Percentiles rank a stretch among this genome's conserved stretches.
These are phyloP conservation scores for Kazachstania bromeliacearum DNA, from an alignment of 805 yeast species.

Conservation along the genomic window DNA sequence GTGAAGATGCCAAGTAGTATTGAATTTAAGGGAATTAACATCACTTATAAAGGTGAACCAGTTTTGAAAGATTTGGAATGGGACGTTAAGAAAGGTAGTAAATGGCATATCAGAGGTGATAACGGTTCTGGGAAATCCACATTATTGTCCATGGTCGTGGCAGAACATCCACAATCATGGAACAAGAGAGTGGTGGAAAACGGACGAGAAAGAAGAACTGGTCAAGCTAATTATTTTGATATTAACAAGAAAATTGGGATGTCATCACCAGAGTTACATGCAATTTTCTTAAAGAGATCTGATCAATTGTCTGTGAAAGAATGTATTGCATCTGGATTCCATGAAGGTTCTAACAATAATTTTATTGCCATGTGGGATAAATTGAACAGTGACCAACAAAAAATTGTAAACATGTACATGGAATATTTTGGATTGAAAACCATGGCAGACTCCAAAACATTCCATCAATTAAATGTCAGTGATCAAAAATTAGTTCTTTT, in stretches of 20 bases:
- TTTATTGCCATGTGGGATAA: slow-evolving; percentile 38
- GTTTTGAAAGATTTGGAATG: slow-evolving; percentile 55
- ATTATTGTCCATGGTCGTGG: slow-evolving; percentile 68
- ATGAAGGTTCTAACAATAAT: slow-evolving; percentile 46
- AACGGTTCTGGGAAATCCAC: slow-evolving; percentile 96
- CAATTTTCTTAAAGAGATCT: slow-evolving; percentile 54
- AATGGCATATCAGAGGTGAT: slow-evolving; percentile 82
- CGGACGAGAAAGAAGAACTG: slow-evolving; percentile 53
- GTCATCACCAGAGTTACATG: slow-evolving; percentile 86
- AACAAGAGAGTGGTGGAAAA: slow-evolving; percentile 60
- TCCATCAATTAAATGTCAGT: slow-evolving; percentile 51
- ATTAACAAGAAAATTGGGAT: slow-evolving; percentile 75
- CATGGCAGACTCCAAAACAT: slow-evolving; percentile 30
- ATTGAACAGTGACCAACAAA: slow-evolving; percentile 27
- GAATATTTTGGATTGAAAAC: slow-evolving; percentile 37
- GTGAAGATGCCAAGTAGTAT: slow-evolving; percentile 27
- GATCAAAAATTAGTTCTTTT: slow-evolving; percentile 73
- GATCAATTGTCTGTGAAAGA: slow-evolving; percentile 40
- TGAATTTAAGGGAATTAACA: slow-evolving; percentile 52
- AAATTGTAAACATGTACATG: slow-evolving; percentile 37
- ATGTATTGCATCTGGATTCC: slow-evolving; percentile 63
- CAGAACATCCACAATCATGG: slow-evolving; percentile 98
- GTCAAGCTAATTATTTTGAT: slow-evolving; percentile 65
- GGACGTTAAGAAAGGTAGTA: slow-evolving; percentile 60
- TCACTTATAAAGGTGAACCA: slow-evolving; percentile 54